Evolutionary conservation across 139 green algal genomes (phyloP), one percentile per base, ranked within the genome.

Genomic region (Microglena sp.): DNA sequence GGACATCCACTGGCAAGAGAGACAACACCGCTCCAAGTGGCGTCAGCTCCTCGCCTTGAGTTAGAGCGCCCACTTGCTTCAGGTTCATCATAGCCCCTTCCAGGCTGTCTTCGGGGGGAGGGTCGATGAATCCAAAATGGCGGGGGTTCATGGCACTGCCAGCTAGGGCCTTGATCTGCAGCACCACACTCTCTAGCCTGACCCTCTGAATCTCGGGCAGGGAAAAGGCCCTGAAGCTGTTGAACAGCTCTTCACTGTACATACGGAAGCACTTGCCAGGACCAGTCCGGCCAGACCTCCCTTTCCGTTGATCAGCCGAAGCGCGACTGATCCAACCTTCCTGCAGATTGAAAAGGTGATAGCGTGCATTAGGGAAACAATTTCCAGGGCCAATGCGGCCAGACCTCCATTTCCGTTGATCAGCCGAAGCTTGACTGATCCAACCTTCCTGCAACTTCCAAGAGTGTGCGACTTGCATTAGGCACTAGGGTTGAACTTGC

Each of bases 191-290:
- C 59, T 80, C 73, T 0, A 80, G 55, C 54, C 73, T 45, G 4
- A 80, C 68, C 0, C 73, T 59, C 54, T 71, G 68, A 5, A 80
- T 68, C 68, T 80, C 73, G 0, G 73, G 73, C 21, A 74, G 63
- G 26, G 33, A 67, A 55, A 69, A 80, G 5, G 67, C 15, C 1
- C 67, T 46, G 62, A 79, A 72, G 1, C 34, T 43, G 15, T 72
- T 45, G 55, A 69, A 77, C 54, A 70, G 29, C 18, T 50, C 50
- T 35, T 69, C 60, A 11, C 46, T 65, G 60, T 58, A 34, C 28
- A 90, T 71, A 5, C 75, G 69, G 75, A 82, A 89, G 68, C 84
- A 92, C 30, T 77, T 70, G 28, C 86, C 86, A 0, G 56, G 40
- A 15, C 59, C 59, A 7, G 59, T 66, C 33, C 73, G 64, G 1